Evolutionary conservation across 768 basidiomycete genomes (phyloP), one percentile per base, ranked within the genome.

Genomic region (Boletus coccyginus): DNA sequence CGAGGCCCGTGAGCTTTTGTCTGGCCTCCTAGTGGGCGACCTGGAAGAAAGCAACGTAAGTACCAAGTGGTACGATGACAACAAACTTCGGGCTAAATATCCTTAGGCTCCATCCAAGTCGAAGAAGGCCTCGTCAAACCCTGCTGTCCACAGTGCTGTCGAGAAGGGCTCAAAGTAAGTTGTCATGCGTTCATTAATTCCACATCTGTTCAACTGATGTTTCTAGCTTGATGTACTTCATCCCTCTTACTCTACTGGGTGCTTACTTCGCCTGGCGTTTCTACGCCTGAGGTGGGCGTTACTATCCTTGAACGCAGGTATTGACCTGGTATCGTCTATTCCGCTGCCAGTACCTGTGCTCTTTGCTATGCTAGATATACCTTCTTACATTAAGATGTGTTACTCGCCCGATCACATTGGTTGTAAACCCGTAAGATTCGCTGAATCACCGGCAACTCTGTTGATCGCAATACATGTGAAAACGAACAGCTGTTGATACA

Each of bases 191-290:
- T 47, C 50, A 4, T 27, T 13, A 1, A 50, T 43, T 51, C 46
- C 29, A 39, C 50, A 21, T 16, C 55, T 21, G 8, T 39, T 46
- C 48, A 48, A 19, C 7, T 48, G 24, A 61, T 50, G 32, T 58
- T 46, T 44, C 42, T 64, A 90, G 87, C 73, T 54, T 88, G 71
- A 86, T 90, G 81, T 96, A 93, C 81, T 84, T 94, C 66, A 67
- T 93, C 24, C 94, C 94, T 51, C 80, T 95, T 41, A 83, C 77
- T 44, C 73, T 92, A 29, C 75, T 96, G 45, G 90, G 82, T 59
- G 94, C 81, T 47, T 95, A 93, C 84, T 89, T 96, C 63, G 94
- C 85, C 46, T 96, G 86, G 85, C 83, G 92, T 59, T 86, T 79
- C 74, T 92, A 92, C 72, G 71, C 58, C 59, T 70, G 58, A 73